Evolutionary conservation across 768 basidiomycete species (phyloP).

Genomic region (Boletales sp.): DNA sequence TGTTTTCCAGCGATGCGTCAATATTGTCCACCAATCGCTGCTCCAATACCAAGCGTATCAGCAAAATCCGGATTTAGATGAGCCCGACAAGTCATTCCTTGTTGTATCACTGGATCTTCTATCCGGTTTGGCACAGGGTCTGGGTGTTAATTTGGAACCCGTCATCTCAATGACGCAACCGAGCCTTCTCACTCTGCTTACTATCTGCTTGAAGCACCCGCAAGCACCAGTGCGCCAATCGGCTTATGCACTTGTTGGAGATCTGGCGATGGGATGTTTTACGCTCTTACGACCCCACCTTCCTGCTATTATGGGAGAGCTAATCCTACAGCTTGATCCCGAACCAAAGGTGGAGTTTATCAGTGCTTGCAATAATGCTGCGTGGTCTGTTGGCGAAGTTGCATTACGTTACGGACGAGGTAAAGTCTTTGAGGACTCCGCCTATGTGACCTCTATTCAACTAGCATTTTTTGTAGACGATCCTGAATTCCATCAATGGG

Average conservation of each 20-base stretch:
- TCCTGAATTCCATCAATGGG: conserved; percentile 89
- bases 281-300: conserved; percentile 78
- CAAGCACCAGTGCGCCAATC: conserved; percentile 95
- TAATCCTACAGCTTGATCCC: conserved; percentile 86
- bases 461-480: conserved; percentile 48
- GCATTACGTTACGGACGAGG: conserved; percentile 87
- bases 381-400: conserved; percentile 99
- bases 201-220: conserved; percentile 90
- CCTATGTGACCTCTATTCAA: conserved; percentile 1
- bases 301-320: conserved; percentile 84
- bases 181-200: conserved; percentile 75
- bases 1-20: conserved; percentile 88
- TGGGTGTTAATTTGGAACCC: conserved; percentile 73
- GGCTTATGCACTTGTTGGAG: conserved; percentile 96
- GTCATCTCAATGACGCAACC: conserved; percentile 71
- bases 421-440: conserved; percentile 23
- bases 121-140: conserved; percentile 92
- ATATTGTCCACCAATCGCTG: conserved; percentile 78
- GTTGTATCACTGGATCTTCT: conserved; percentile 97
- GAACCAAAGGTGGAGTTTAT: conserved; percentile 93
- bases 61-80: conserved; percentile 86
- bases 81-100: conserved; percentile 95
- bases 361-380: conserved; percentile 97
- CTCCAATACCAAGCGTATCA: conserved; percentile 85
- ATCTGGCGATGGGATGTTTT: conserved; percentile 97